A percentile compares a stretch with the other conserved stretches of the same genome.
These are phyloP conservation scores for Fusarium proliferatum DNA, from an alignment of 2,329 filamentous ascomycete species.

Conservation along the genomic window DNA sequence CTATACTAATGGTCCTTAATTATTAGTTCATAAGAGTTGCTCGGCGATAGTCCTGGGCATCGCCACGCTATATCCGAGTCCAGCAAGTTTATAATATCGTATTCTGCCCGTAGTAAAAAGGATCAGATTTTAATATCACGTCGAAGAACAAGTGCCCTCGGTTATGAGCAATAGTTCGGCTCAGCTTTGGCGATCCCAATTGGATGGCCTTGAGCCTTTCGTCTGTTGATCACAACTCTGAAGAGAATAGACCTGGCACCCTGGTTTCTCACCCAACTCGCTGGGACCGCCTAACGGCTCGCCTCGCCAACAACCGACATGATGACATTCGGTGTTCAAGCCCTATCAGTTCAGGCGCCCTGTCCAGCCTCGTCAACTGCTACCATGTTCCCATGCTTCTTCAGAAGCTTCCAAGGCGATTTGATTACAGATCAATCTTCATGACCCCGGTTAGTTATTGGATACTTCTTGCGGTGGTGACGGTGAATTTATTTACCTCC, in stretches of 20 bases:
- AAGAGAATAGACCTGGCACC: constrained; percentile 30
- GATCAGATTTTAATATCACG: neutral
- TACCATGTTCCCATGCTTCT: constrained; percentile 11
- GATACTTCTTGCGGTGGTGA: constrained; percentile 27
- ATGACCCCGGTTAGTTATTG: constrained; percentile 15
- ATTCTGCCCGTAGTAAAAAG: constrained; percentile 6
- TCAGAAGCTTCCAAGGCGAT: constrained; percentile 21
- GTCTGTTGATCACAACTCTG: constrained; percentile 29
- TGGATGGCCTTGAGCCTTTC: constrained; percentile 3
- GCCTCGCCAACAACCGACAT: constrained; percentile 45
- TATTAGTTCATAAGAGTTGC: neutral
- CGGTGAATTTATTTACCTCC: constrained; percentile 27
- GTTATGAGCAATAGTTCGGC: constrained; percentile 11
- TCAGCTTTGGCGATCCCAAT: constrained; percentile 13
- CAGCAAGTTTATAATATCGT: constrained; percentile 16
- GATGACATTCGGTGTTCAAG: constrained; percentile 40
- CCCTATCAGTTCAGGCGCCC: constrained; percentile 30
- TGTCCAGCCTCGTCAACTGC: constrained; percentile 10
- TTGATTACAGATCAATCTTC: constrained; percentile 31
- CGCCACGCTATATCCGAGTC: constrained; percentile 22
- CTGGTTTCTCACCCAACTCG: constrained; percentile 39
- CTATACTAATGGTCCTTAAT: neutral
- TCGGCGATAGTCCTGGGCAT: constrained; percentile 4
- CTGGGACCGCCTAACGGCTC: constrained; percentile 44
- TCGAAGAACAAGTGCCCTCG: neutral